Percentiles rank a stretch among this genome's conserved stretches.
Conservation (phyloP, 768 basidiomycete genomes). For the Leccinum barrowsii region DNA sequence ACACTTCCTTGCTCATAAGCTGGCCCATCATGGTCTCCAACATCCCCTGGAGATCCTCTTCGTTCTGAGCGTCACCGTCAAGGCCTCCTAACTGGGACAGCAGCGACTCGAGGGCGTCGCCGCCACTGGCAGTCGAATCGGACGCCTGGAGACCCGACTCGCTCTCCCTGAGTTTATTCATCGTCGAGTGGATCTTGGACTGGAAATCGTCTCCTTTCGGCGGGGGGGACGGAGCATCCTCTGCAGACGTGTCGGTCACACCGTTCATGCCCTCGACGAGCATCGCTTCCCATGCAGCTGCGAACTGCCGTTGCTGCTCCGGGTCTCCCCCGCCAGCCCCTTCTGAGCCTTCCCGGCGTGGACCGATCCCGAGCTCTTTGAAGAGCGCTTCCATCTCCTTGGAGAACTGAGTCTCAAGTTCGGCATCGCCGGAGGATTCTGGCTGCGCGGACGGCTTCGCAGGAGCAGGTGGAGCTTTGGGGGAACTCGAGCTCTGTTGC, state of each 20-base stretch:
- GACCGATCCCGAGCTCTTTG: constrained; percentile 13
- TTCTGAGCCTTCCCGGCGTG: constrained; percentile 15
- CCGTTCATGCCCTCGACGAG: constrained; percentile 57
- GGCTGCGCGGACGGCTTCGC: constrained; percentile 18
- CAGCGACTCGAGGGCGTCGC: constrained; percentile 49
- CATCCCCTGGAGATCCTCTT: constrained; percentile 58
- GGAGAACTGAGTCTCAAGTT: constrained; percentile 40
- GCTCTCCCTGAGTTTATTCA: constrained; percentile 70
- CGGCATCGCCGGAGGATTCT: constrained; percentile 5
- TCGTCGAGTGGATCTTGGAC: constrained; percentile 63
- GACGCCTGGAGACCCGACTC: constrained; percentile 41
- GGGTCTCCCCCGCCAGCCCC: not conserved
- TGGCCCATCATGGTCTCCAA: constrained; percentile 61
- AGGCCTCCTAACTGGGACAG: constrained; percentile 40
- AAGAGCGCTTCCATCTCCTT: constrained; percentile 45
- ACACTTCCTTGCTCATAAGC: constrained; percentile 35
- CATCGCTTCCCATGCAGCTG: constrained; percentile 71
- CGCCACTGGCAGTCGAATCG: constrained; percentile 1
- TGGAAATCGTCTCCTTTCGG: constrained; percentile 51
- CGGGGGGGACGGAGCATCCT: constrained; percentile 1
- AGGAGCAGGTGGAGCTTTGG: constrained; percentile 14
- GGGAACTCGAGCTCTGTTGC: constrained; percentile 6
- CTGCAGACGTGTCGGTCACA: constrained; percentile 5
- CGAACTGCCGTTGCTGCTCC: constrained; percentile 38
- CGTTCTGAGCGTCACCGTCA: constrained; percentile 35